Evolutionary conservation across 1,284 basidiomycete species (phyloP).

Genomic region (Tilletia horrida): DNA sequence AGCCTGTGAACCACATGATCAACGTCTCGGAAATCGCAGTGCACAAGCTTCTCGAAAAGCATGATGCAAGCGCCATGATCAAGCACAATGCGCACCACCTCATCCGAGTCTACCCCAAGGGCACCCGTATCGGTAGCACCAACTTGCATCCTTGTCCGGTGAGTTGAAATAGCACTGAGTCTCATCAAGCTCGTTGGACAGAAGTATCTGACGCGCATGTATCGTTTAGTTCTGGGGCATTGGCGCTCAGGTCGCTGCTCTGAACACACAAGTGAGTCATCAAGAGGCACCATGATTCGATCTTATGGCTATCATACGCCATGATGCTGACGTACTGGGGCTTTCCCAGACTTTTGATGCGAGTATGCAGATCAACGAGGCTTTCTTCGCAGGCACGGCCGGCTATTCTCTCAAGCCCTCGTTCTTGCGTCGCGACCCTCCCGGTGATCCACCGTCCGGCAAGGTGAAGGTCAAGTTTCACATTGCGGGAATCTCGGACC

Average conservation of each 20-base stretch:
- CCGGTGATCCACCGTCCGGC: conserved; percentile 21
- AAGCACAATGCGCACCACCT: conserved; percentile 59
- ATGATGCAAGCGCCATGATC: conserved; percentile 52
- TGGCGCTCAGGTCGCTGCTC: conserved; percentile 63
- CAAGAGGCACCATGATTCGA: no score
- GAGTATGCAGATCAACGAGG: conserved; percentile 62
- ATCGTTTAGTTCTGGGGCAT: conserved; percentile 60
- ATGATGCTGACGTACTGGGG: no score
- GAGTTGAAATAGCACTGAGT: no score
- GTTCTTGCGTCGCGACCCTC: conserved; percentile 38
- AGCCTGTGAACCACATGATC: conserved; percentile 57
- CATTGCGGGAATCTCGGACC: conserved; percentile 43
- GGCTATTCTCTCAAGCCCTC: conserved; percentile 64
- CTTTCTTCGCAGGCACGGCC: conserved; percentile 63
- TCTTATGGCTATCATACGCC: no score
- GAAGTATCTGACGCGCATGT: no score
- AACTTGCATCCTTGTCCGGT: conserved; percentile 60
- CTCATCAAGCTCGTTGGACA: no score
- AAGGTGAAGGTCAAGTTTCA: conserved; percentile 31
- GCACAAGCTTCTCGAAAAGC: conserved; percentile 57
- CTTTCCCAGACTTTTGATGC: conserved; percentile 33
- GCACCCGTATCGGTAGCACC: conserved; percentile 62
- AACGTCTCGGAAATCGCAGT: conserved; percentile 65
- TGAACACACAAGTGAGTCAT: conserved; percentile 57
- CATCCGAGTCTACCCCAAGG: conserved; percentile 64